A percentile compares a stretch with the other conserved stretches of the same genome.
These are phyloP conservation scores for Nymphaea colorata DNA, from an alignment of 164 flowering plant genomes.

Conservation along the genomic window DNA sequence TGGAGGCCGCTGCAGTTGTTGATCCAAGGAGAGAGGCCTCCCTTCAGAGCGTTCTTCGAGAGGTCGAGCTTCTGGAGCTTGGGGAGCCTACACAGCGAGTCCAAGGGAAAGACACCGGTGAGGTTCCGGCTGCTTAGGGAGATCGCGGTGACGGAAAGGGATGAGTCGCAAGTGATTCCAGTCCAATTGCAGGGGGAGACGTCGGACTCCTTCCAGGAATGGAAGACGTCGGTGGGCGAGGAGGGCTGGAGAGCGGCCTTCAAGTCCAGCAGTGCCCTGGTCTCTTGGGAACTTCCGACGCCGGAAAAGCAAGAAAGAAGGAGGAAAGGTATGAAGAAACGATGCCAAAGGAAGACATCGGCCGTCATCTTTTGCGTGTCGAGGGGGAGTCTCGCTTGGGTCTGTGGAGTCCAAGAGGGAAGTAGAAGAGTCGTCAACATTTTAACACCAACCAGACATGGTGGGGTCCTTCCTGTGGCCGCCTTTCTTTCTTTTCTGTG, in stretches of 20 bases:
- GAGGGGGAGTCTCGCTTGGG: background rate
- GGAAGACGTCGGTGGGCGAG: conserved; percentile 12
- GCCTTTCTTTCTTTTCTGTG: too few species aligned
- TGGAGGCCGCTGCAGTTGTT: conserved; percentile 29
- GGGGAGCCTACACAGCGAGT: conserved; percentile 33
- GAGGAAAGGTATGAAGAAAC: background rate
- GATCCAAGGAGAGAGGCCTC: conserved; percentile 23
- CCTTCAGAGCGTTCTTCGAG: conserved; percentile 32
- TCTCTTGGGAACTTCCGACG: conserved; percentile 17
- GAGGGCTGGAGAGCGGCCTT: conserved; percentile 26
- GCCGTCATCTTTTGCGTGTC: background rate
- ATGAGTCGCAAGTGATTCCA: conserved; percentile 42
- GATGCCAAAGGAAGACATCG: background rate
- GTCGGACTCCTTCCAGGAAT: conserved; percentile 24
- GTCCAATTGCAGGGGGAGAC: conserved; percentile 31
- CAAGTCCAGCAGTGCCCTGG: conserved; percentile 27
- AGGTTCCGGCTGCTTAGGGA: conserved; percentile 20
- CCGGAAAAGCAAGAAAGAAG: background rate
- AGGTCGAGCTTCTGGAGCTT: conserved; percentile 34
- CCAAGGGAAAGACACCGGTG: conserved; percentile 34
- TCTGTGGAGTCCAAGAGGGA: background rate
- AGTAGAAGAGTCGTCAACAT: background rate
- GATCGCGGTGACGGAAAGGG: conserved; percentile 26
- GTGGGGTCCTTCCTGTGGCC: too few species aligned
- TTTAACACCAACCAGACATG: background rate